Base-by-base conservation (phyloP, 257 asterid species). In the Gentiana straminea region DNA sequence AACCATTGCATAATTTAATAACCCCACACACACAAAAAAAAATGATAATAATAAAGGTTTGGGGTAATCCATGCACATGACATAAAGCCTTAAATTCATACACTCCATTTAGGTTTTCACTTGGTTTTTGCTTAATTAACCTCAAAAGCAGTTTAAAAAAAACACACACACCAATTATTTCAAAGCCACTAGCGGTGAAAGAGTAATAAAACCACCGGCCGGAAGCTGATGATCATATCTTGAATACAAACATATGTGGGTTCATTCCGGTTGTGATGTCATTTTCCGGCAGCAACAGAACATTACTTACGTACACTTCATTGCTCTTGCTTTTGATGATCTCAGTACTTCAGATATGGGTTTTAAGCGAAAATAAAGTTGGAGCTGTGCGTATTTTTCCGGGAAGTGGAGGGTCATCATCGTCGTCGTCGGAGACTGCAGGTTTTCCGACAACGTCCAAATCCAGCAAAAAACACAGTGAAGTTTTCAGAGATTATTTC, bases 321-420 rank as follows among this genome's bases (percentile, higher is more conserved):
- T 49, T 71, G 52, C 35, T 69, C 53, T 44, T 70, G 61, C 63
- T 77, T 35, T 72, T 84, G 12, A 35, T 74, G 7, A 8, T 79
- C 53, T 43, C 82, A n/a, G 63, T 75, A 2, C 55, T 74, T n/a
- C 75, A 78, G 49, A 47, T 60, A 8, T 74, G 77, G 72, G 59
- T 71, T 4, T 47, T 74, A 36, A 57, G 69, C 54, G 71, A 44
- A 58, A 67, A 11, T 61, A 63, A 50, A 58, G 91, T 64, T 49
- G 80, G 65, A 75, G 92, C 94, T 49, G 66, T 76, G 38, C 71
- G 96, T 75, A 10, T 64, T 62, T 71, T 84, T 49, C 79, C 82
- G 46, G 46, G 8, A 41, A 3, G 43, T 35, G 51, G 71, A 59
- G 74, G 33, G 64, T 59, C 72, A 13, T n/a, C 33, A 51, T 15